A percentile compares a stretch with the other conserved stretches of the same genome.
These are phyloP conservation scores for Physcomitrellopsis africana DNA, from an alignment of 225 moss, liverwort and hornwort genomes.

Conservation along the genomic window DNA sequence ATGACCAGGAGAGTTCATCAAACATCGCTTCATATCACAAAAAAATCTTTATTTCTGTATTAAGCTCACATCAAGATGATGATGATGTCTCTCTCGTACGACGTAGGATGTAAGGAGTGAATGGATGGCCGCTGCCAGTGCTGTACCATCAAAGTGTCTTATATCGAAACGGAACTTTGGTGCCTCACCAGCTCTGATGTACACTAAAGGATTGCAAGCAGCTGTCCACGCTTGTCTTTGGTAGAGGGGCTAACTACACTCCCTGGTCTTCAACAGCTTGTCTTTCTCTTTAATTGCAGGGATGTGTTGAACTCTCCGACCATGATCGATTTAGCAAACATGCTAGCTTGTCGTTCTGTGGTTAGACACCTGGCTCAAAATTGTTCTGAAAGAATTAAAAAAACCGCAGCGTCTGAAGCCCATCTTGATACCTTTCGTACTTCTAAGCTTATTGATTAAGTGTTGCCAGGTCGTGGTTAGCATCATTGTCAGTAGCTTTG, in stretches of 20 bases:
- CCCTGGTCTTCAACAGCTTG: background rate
- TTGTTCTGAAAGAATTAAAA: no score
- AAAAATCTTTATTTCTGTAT: background rate
- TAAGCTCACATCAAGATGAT: conserved; percentile 15
- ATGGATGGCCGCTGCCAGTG: background rate
- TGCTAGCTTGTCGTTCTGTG: background rate
- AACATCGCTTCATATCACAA: background rate
- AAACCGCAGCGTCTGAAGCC: background rate
- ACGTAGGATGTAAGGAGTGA: background rate
- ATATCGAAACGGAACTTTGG: conserved; percentile 5
- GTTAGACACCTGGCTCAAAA: no score
- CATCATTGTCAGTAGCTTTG: conserved; percentile 9
- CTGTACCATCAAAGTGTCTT: conserved; percentile 12
- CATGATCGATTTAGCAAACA: background rate
- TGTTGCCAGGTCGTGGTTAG: conserved; percentile 13
- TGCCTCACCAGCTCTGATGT: background rate
- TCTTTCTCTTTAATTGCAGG: background rate
- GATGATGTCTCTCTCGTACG: background rate
- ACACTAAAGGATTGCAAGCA: background rate
- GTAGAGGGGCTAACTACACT: no score
- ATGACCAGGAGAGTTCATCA: background rate
- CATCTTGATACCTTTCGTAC: background rate
- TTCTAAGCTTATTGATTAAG: conserved; percentile 9
- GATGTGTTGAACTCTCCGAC: background rate
- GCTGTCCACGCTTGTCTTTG: background rate